phyloP scores from a whole-genome alignment of 2,329 filamentous ascomycete species.

The Microcera coccophila region DNA sequence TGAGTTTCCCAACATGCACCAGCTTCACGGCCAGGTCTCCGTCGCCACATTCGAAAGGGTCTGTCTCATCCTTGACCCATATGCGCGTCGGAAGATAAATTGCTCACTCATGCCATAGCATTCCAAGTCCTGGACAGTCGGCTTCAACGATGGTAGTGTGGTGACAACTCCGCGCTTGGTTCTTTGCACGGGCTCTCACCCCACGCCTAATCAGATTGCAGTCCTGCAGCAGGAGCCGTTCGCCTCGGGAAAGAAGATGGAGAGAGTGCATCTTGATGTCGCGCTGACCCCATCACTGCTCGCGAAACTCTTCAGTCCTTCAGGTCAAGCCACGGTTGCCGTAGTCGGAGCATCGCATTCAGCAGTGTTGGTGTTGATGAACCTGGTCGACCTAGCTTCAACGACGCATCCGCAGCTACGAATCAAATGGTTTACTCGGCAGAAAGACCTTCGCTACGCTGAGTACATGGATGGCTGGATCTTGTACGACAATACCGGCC shows the following conservation, averaged over 20 bases:
- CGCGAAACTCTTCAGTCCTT: conserved; percentile 23
- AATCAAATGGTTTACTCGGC: conserved; percentile 61
- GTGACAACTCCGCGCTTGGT: conserved; percentile 43
- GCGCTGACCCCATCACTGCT: conserved; percentile 53
- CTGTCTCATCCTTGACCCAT: no score
- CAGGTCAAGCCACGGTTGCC: conserved; percentile 43
- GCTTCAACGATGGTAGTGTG: conserved; percentile 28
- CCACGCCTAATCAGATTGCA: conserved; percentile 42
- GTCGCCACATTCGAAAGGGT: conserved; percentile 30
- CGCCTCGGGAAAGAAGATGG: conserved; percentile 4
- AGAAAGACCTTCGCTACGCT: conserved; percentile 54
- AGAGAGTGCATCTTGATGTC: conserved; percentile 46
- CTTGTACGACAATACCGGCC: conserved; percentile 60
- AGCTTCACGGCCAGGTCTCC: conserved; percentile 35
- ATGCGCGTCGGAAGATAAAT: no score
- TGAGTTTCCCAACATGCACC: conserved; percentile 36
- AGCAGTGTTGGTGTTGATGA: conserved; percentile 59
- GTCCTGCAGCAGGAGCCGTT: conserved; percentile 24
- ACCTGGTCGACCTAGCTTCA: conserved; percentile 52
- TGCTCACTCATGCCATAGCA: conserved; percentile 3
- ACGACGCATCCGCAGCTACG: conserved; percentile 50
- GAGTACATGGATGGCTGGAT: conserved; percentile 62
- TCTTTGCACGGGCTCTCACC: conserved; percentile 56
- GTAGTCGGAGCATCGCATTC: conserved; percentile 62
- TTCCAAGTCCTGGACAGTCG: conserved; percentile 20